Evolutionary conservation across 169 alveolate species (phyloP).

Genomic region (Cryptosporidium xiaoi): DNA sequence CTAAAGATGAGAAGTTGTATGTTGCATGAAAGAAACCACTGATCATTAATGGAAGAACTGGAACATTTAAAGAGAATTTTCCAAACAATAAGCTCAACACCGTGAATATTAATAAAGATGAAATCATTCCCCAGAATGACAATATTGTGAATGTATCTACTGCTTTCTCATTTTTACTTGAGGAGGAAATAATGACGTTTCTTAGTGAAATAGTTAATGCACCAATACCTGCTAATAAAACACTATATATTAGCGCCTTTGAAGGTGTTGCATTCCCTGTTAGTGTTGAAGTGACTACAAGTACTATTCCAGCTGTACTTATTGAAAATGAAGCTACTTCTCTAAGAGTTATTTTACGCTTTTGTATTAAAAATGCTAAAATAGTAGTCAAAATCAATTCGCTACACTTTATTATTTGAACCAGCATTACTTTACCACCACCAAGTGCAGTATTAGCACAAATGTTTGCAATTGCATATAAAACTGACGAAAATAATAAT

Average conservation of each 20-base stretch:
- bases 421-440: constrained; percentile 75
- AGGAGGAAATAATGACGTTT: constrained; percentile 70
- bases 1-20: constrained; percentile 73
- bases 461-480: constrained; percentile 73
- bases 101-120: constrained; percentile 40
- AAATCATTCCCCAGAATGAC: constrained; percentile 70
- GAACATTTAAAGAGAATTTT: constrained; percentile 18
- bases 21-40: constrained; percentile 74
- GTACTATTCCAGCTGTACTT: constrained; percentile 61
- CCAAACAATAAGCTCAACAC: constrained; percentile 34
- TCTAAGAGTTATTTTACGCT: constrained; percentile 35
- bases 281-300: constrained; percentile 68
- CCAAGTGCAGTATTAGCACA: constrained; percentile 77
- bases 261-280: constrained; percentile 9
- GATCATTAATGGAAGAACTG: constrained; percentile 41
- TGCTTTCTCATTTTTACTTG: constrained; percentile 68
- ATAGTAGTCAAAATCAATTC: constrained; percentile 73
- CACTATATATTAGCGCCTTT: constrained; percentile 51
- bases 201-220: constrained; percentile 73
- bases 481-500: constrained; percentile 37
- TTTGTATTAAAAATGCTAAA: constrained; percentile 38
- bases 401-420: constrained; percentile 75
- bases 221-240: constrained; percentile 65
- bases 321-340: constrained; percentile 58
- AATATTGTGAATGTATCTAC: constrained; percentile 56